Percentiles rank a stretch among this genome's conserved stretches.
Evolutionary conservation across 495 filamentous ascomycete species (phyloP).

Genomic region (Hyaloscypha bicolor): DNA sequence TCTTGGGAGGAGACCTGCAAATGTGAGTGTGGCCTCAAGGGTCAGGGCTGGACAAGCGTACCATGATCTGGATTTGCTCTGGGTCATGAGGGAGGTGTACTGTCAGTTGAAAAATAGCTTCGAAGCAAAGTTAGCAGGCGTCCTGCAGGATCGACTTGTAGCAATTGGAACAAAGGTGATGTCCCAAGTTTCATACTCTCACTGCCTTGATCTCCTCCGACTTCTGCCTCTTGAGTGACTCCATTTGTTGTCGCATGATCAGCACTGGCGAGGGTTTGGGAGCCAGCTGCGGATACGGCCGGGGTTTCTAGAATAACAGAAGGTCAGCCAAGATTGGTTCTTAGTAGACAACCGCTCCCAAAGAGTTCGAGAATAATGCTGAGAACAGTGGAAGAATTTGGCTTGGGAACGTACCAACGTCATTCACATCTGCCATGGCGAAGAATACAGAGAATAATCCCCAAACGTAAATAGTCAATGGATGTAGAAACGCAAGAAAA

Average conservation of each 20-base stretch:
- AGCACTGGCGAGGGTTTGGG: slow-evolving; percentile 26
- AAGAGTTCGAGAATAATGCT: not conserved
- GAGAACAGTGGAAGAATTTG: not conserved
- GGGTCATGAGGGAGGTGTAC: slow-evolving; percentile 83
- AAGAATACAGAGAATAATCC: slow-evolving; percentile 6
- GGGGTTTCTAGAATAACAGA: slow-evolving; percentile 14
- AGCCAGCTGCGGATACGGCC: slow-evolving; percentile 7
- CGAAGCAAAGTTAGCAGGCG: slow-evolving; percentile 6
- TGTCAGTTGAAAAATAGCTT: slow-evolving; percentile 72
- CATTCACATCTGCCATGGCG: slow-evolving; percentile 29
- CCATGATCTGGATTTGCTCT: slow-evolving; percentile 81
- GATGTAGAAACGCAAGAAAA: slow-evolving; percentile 13
- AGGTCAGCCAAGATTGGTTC: slow-evolving; percentile 4
- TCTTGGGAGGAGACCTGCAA: slow-evolving; percentile 87
- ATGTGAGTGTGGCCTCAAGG: slow-evolving; percentile 11
- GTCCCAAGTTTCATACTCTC: slow-evolving; percentile 25
- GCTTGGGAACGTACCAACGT: slow-evolving; percentile 13
- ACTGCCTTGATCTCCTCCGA: slow-evolving; percentile 33
- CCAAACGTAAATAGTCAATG: slow-evolving; percentile 13
- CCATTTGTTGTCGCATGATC: slow-evolving; percentile 35
- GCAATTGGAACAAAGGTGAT: not conserved
- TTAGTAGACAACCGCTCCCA: not conserved
- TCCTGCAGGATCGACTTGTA: not conserved
- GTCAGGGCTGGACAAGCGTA: slow-evolving; percentile 40
- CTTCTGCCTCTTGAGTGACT: slow-evolving; percentile 32